These are phyloP conservation scores for Aureobasidium sp. DNA, from an alignment of 2,329 filamentous ascomycete species.

Conservation along the genomic window DNA sequence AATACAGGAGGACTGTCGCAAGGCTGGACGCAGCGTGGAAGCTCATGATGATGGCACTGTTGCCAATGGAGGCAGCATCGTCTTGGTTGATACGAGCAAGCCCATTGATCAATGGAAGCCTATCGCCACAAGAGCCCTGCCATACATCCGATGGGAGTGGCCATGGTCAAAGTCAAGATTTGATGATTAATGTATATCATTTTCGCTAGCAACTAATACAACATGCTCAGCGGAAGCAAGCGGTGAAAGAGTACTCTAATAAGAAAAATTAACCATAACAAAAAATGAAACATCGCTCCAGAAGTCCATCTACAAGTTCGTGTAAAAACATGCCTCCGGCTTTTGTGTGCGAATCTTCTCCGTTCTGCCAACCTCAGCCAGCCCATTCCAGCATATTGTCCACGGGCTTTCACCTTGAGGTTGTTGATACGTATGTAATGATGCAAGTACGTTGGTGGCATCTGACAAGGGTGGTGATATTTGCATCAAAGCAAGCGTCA, in stretches of 20 bases:
- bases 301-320: constrained; percentile 1
- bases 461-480: not conserved
- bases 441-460: not conserved
- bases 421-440: constrained; percentile 2
- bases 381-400: not conserved
- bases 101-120: constrained; percentile 33
- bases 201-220: not conserved
- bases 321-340: not conserved
- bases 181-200: constrained; percentile 2
- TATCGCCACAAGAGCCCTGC: constrained; percentile 28
- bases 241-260: constrained; percentile 10
- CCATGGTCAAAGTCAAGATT: constrained; percentile 12
- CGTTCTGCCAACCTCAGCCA: too few species aligned
- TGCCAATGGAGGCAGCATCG: constrained; percentile 30
- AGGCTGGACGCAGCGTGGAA: constrained; percentile 20
- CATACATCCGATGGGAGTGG: constrained; percentile 15
- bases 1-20: constrained; percentile 22
- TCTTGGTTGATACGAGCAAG: constrained; percentile 34
- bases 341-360: not conserved
- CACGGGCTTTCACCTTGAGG: not conserved
- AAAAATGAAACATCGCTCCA: constrained; percentile 12
- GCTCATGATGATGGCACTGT: constrained; percentile 20
- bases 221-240: not conserved
- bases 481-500: not conserved
- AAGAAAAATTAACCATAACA: constrained; percentile 7